These are phyloP conservation scores for Erodium trifolium DNA, from an alignment of 441 rosid species.

Conservation along the genomic window DNA sequence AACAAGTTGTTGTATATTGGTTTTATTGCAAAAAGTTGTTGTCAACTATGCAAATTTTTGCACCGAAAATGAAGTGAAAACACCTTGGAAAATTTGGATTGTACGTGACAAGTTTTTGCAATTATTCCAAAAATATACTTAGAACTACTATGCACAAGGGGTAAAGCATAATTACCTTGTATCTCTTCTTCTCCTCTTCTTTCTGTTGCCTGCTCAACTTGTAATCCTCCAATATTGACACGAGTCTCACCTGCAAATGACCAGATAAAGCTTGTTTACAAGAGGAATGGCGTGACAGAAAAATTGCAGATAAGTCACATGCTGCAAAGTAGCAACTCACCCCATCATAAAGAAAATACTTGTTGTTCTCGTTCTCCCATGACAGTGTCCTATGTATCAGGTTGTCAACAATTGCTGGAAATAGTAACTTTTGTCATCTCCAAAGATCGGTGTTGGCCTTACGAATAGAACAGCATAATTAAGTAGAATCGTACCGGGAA, in stretches of 20 bases:
- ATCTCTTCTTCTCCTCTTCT: constrained; percentile 87
- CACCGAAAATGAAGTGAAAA: no score
- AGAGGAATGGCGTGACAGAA: constrained; percentile 8
- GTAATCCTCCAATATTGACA: constrained; percentile 81
- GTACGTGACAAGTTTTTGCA: no score
- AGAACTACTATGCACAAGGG: not conserved
- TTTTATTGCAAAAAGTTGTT: no score
- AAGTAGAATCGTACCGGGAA: constrained; percentile 38
- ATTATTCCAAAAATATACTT: not conserved
- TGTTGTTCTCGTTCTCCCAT: constrained; percentile 53
- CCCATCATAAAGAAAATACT: constrained; percentile 54
- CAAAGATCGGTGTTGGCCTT: constrained; percentile 12
- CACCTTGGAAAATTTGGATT: no score
- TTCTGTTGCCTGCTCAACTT: constrained; percentile 65
- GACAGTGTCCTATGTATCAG: constrained; percentile 48
- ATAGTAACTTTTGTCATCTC: constrained; percentile 23
- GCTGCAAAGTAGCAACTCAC: constrained; percentile 31
- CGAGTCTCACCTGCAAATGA: constrained; percentile 53
- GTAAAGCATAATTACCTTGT: constrained; percentile 39
- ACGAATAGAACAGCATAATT: constrained; percentile 3
- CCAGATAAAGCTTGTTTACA: constrained; percentile 12
- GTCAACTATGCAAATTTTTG: no score
- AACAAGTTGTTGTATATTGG: no score
- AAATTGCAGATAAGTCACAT: not conserved
- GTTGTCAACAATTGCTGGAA: constrained; percentile 51